These are phyloP conservation scores for Agaricales sp. DNA, from an alignment of 1,284 basidiomycete genomes.

Conservation along the genomic window DNA sequence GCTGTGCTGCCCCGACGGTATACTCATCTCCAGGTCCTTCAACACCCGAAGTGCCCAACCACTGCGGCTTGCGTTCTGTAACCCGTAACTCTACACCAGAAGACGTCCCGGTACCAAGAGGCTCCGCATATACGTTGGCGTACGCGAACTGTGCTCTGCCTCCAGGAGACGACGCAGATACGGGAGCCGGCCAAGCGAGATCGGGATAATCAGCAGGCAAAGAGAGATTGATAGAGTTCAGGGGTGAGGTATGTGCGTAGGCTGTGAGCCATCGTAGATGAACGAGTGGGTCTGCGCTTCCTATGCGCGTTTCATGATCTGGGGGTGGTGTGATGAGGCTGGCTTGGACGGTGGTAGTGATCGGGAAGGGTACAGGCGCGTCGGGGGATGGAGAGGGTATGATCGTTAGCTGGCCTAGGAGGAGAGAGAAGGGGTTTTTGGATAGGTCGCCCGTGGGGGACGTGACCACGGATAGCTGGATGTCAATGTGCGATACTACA, in stretches of 20 bases:
- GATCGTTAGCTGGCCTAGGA: neutral
- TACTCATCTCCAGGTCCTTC: neutral
- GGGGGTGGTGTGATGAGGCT: neutral
- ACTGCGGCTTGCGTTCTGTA: neutral
- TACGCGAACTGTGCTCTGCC: neutral
- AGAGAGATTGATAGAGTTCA: neutral
- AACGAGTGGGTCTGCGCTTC: neutral
- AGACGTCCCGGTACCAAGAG: neutral
- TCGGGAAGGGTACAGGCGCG: neutral
- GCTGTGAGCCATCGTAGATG: neutral
- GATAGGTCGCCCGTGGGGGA: neutral
- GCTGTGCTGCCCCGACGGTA: neutral
- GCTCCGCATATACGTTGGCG: neutral
- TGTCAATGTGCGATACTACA: slow-evolving; percentile 4
- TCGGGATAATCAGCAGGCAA: neutral
- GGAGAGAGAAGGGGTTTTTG: neutral
- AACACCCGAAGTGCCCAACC: neutral
- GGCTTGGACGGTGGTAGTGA: neutral
- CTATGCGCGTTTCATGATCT: neutral
- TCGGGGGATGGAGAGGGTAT: neutral
- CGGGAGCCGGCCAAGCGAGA: neutral
- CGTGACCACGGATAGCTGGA: neutral
- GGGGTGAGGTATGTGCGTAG: neutral
- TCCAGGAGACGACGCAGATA: neutral
- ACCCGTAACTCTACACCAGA: neutral